These are phyloP conservation scores for Cyamopsis tetragonoloba DNA, from an alignment of 306 rosid genomes.

Conservation along the genomic window DNA sequence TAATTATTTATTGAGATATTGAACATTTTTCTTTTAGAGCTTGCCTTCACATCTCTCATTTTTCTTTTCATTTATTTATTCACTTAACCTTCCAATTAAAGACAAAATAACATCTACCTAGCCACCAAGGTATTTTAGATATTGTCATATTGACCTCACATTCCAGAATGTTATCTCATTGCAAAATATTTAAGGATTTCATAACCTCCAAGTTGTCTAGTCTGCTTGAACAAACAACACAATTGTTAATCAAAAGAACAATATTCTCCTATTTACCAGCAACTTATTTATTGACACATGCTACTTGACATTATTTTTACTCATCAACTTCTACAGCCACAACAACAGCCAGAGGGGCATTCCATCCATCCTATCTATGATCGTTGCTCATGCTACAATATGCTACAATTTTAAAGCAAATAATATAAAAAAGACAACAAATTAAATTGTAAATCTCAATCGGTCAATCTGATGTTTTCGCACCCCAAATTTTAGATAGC, in stretches of 20 bases:
- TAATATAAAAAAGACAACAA: background rate
- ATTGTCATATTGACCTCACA: background rate
- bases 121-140: background rate
- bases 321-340: slow-evolving; percentile 11
- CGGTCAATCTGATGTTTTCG: slow-evolving; percentile 49
- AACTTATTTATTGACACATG: background rate
- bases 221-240: background rate
- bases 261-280: background rate
- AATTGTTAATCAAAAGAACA: background rate
- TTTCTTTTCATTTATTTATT: too few species aligned
- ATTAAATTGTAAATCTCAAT: slow-evolving; percentile 21
- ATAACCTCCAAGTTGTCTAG: background rate
- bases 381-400: background rate
- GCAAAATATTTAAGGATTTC: background rate
- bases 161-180: background rate
- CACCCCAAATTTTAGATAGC: slow-evolving; percentile 53
- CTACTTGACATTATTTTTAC: slow-evolving; percentile 5
- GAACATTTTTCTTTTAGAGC: too few species aligned
- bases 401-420: background rate
- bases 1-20: too few species aligned
- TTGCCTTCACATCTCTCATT: too few species aligned
- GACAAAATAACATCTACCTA: too few species aligned
- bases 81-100: too few species aligned
- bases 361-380: background rate
- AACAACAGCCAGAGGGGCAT: background rate